These are phyloP conservation scores for Thermochaetoides thermophila DNA, from an alignment of 495 filamentous ascomycete species.

Conservation along the genomic window DNA sequence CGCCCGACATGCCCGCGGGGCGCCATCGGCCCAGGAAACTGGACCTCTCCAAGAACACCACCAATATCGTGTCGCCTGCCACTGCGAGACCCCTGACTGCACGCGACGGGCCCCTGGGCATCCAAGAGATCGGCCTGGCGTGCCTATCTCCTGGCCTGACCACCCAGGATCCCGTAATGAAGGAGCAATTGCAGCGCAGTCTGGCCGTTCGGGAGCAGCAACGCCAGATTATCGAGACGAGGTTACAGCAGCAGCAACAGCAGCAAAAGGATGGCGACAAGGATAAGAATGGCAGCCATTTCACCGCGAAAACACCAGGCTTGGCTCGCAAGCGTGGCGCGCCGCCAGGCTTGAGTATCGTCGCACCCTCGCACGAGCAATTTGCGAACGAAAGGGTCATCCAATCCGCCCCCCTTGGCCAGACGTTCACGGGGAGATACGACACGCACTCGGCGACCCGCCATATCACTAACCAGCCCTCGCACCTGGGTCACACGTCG, in stretches of 20 bases:
- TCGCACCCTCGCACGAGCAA: conserved; percentile 87
- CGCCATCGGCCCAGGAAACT: conserved; percentile 79
- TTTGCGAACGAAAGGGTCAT: conserved; percentile 94
- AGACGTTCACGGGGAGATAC: conserved; percentile 85
- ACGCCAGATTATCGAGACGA: conserved; percentile 82
- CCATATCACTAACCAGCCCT: conserved; percentile 72
- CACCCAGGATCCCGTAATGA: conserved; percentile 90
- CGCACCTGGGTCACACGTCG: conserved; percentile 70
- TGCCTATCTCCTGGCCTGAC: conserved; percentile 92
- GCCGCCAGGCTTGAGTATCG: conserved; percentile 83
- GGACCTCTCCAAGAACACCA: conserved; percentile 69
- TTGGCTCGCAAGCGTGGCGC: conserved; percentile 56
- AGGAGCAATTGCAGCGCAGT: conserved; percentile 86
- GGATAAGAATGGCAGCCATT: conserved; percentile 38
- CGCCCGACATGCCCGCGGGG: conserved; percentile 55
- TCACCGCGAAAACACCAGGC: conserved; percentile 50
- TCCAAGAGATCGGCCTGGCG: conserved; percentile 87
- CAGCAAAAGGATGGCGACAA: conserved; percentile 44
- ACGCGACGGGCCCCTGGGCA: conserved; percentile 55
- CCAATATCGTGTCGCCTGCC: conserved; percentile 41
- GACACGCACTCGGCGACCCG: conserved; percentile 68
- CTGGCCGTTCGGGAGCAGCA: conserved; percentile 90
- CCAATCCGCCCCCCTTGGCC: conserved; percentile 89
- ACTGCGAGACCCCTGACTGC: conserved; percentile 65
- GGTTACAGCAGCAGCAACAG: conserved; percentile 75